Base-by-base conservation (phyloP, 306 rosid genomes). In the Acmispon strigosus region DNA sequence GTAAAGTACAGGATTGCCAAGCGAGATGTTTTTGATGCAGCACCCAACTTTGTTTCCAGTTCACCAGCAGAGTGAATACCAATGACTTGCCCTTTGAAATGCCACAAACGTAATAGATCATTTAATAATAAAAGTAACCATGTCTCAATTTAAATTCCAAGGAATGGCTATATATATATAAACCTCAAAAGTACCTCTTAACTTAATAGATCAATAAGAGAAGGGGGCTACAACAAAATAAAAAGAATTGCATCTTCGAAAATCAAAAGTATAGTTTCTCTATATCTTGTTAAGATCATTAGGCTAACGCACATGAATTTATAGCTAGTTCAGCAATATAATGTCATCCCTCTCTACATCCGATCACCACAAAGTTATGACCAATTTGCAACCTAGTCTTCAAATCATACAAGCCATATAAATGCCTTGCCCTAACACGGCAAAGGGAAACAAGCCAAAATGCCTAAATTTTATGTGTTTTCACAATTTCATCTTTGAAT, bases 1-100 rank as follows among this genome's bases (percentile, higher is more conserved):
- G 97, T 91, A 62, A 91, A 91, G 66, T 91, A 91, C 71, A 91
- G 83, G 62, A 91, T 74, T 18, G 93, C 67, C 66, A 89, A 69
- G 29, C 97, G 86, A 42, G 88, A 85, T 47, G 88, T 75, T 76
- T 36, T 91, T 13, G 92, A 83, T 34, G 97, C 97, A 69, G 91
- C 91, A 65, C 63, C 81, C 79, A 91, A 74, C 79, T 82, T 85
- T 47, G 65, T 54, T 49, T 91, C 88, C 77, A 82, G 62, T 76
- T 91, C 96, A 51, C 81, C 63, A 50, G 60, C 65, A 27, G 91
- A 84, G 55, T 87, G 84, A 77, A 91, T 84, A 50, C 82, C 78
- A 17, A 84, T 89, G 34, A 89, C 92, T 85, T 87, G 86, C 50
- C 96, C 96, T 89, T 83, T 65, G 11, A 19, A 63, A 79, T 32